phyloP scores from a whole-genome alignment of 306 rosid species.

The Vigna unguiculata region DNA sequence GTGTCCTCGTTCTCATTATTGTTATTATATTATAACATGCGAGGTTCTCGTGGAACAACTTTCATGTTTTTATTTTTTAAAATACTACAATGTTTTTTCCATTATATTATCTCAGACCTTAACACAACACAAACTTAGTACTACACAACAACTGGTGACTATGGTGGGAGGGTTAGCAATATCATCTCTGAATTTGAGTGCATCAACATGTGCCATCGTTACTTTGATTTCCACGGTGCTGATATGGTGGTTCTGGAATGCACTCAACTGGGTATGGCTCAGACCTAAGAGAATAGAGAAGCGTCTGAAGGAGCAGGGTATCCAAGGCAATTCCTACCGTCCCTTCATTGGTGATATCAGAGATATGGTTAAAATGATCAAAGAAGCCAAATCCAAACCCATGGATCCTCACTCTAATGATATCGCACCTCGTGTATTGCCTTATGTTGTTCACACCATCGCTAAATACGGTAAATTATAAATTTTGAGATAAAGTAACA shows the following conservation, averaged over 20 bases:
- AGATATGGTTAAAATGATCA: constrained; percentile 52
- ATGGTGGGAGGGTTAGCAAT: constrained; percentile 2
- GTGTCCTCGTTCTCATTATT: not conserved
- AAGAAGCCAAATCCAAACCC: constrained; percentile 48
- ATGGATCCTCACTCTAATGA: constrained; percentile 51
- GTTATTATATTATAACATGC: not conserved
- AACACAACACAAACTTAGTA: not conserved
- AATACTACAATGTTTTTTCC: not conserved
- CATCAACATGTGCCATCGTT: constrained; percentile 22
- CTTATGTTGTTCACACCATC: constrained; percentile 50
- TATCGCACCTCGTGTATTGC: constrained; percentile 53
- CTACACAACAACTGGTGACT: not conserved
- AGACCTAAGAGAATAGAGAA: constrained; percentile 51
- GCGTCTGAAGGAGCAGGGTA: constrained; percentile 47
- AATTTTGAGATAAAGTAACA: too few species aligned
- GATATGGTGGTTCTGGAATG: constrained; percentile 55
- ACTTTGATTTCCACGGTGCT: constrained; percentile 22
- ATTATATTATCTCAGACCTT: not conserved
- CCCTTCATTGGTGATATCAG: constrained; percentile 49
- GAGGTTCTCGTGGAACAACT: constrained; percentile 37
- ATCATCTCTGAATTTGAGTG: constrained; percentile 2
- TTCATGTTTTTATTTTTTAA: too few species aligned
- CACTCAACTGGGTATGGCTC: constrained; percentile 49
- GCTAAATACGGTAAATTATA: constrained; percentile 53
- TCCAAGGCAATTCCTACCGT: constrained; percentile 47